phyloP scores from a whole-genome alignment of 2,329 filamentous ascomycete species.

The Allantophomopsis lycopodina region DNA sequence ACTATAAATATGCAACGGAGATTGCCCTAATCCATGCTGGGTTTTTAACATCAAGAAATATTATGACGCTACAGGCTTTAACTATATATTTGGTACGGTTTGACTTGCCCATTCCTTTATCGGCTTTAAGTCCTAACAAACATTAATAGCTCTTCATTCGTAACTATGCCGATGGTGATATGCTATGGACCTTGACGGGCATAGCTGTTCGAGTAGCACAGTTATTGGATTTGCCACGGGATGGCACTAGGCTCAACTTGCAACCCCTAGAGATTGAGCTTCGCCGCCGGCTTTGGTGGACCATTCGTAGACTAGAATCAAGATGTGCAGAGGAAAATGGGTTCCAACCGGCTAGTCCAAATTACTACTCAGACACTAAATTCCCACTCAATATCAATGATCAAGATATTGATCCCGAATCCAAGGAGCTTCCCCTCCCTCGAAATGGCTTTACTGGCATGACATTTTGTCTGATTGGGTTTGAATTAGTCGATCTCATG shows the following conservation, averaged over 20 bases:
- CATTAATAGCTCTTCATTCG: constrained; percentile 25
- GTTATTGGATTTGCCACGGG: constrained; percentile 26
- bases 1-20: constrained; percentile 34
- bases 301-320: constrained; percentile 42
- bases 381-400: constrained; percentile 46
- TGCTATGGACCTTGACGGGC: constrained; percentile 50
- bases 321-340: constrained; percentile 47
- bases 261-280: constrained; percentile 37
- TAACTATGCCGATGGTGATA: constrained; percentile 34
- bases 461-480: constrained; percentile 15
- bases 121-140: neutral
- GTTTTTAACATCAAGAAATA: constrained; percentile 44
- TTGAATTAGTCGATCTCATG: neutral
- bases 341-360: constrained; percentile 30
- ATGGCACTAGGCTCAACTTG: constrained; percentile 24
- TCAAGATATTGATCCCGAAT: constrained; percentile 31
- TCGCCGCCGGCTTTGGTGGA: constrained; percentile 44
- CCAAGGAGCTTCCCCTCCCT: constrained; percentile 29
- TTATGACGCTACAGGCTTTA: constrained; percentile 47
- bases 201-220: constrained; percentile 38
- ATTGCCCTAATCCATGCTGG: constrained; percentile 46
- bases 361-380: constrained; percentile 34
- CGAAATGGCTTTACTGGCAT: constrained; percentile 39
- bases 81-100: constrained; percentile 32
- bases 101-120: constrained; percentile 18